Percentiles rank a stretch among this genome's conserved stretches.
Evolutionary conservation across 345 rosid species (phyloP).

Genomic region (Ailanthus altissimus): DNA sequence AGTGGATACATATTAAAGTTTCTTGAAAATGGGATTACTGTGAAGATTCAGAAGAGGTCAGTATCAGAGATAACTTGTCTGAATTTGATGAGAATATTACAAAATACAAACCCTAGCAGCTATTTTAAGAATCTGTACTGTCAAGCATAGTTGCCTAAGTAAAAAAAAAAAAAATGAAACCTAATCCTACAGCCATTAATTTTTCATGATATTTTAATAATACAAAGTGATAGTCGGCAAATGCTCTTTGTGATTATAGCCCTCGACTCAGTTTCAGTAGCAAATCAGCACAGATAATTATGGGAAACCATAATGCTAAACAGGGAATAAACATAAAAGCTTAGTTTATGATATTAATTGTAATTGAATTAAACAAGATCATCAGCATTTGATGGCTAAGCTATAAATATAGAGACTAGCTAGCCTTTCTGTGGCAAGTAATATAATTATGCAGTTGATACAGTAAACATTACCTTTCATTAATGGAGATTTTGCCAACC

Average conservation of each 20-base stretch:
- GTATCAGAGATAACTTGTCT: not conserved
- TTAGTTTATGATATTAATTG: slow-evolving; percentile 9
- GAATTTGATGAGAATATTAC: not conserved
- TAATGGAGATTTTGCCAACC: slow-evolving; percentile 10
- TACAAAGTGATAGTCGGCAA: slow-evolving; percentile 13
- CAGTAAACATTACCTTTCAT: slow-evolving; percentile 26
- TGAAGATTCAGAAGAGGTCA: slow-evolving; percentile 18
- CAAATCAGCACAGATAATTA: slow-evolving; percentile 39
- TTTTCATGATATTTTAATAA: slow-evolving; percentile 21
- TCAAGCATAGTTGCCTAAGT: not conserved
- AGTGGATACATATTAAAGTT: not conserved
- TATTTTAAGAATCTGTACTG: not conserved
- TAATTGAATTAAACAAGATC: slow-evolving; percentile 16
- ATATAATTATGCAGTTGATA: slow-evolving; percentile 27
- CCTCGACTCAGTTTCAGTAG: slow-evolving; percentile 23
- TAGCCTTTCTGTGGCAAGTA: slow-evolving; percentile 18
- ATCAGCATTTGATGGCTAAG: not conserved
- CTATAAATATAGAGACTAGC: slow-evolving; percentile 17
- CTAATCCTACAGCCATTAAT: not conserved
- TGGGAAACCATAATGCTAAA: slow-evolving; percentile 24
- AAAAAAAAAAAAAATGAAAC: not conserved
- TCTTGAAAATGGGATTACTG: not conserved
- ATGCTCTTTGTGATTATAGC: not conserved
- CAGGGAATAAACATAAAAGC: slow-evolving; percentile 23
- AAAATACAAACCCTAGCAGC: not conserved